A percentile compares a stretch with the other conserved stretches of the same genome.
Conservation (phyloP, 768 basidiomycete genomes). For the Leccinellum luteum region DNA sequence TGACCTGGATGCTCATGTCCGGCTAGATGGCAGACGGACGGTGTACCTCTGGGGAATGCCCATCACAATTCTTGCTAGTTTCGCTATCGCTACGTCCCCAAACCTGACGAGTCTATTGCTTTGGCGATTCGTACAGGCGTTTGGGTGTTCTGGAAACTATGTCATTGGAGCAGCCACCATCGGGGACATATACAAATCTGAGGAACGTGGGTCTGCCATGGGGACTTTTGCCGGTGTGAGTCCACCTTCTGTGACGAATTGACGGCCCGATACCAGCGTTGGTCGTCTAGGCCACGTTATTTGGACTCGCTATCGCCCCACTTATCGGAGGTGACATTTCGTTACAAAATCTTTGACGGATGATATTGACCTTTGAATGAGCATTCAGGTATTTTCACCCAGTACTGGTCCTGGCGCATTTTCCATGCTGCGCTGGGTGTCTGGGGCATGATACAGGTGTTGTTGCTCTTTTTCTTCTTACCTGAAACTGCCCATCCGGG, state of each 20-base stretch:
- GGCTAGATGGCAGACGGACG: constrained; percentile 59
- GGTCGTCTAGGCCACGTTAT: constrained; percentile 39
- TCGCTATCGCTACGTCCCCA: constrained; percentile 53
- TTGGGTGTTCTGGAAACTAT: constrained; percentile 56
- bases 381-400: constrained; percentile 42
- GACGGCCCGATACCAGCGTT: background rate
- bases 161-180: constrained; percentile 61
- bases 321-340: constrained; percentile 45
- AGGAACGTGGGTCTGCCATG: constrained; percentile 60
- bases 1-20: background rate
- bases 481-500: constrained; percentile 71
- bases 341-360: background rate
- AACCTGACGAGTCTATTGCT: constrained; percentile 47
- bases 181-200: constrained; percentile 63
- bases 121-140: constrained; percentile 63
- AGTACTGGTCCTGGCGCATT: constrained; percentile 65
- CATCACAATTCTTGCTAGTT: constrained; percentile 53
- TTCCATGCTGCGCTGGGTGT: constrained; percentile 50
- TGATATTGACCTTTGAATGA: background rate
- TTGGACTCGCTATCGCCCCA: constrained; percentile 64
- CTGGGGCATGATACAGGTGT: constrained; percentile 38
- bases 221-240: constrained; percentile 55
- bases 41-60: constrained; percentile 62
- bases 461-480: constrained; percentile 43
- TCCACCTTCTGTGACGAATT: background rate